Base-by-base conservation (phyloP, 2,329 filamentous ascomycete species). In the Neonectria ditissima region DNA sequence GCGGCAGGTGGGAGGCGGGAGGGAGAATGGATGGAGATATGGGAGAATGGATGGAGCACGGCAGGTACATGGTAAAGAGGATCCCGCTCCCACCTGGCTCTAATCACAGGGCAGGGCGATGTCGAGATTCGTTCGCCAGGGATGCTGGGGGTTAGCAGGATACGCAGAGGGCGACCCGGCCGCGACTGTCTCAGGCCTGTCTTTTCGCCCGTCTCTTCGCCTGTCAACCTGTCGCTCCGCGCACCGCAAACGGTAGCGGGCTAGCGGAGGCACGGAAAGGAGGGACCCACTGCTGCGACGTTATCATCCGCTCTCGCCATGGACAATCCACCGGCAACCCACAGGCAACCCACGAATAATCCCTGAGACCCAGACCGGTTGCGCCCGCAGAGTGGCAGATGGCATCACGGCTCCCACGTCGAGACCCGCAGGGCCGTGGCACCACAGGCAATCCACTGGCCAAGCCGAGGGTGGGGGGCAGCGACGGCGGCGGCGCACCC, bases 81-180 rank as follows among this genome's bases (percentile, higher is more conserved):
- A 61, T 62, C 56, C 55, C 54, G 63, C 58, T 65, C 39, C 34
- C 34, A 37, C 34, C n/a, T n/a, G n/a, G n/a, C n/a, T 26, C 24
- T 71, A 71, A 71, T 73, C 62, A 73, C 72, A 73, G 73, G 68
- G 71, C 71, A 73, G 71, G 71, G 71, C 69, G 71, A 73, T 69
- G 68, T 73, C 65, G 68, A 73, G 67, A 73, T 73, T 73, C 67
- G 65, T 65, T 65, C 62, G 66, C 54, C 70, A 73, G 70, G 70
- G 70, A 73, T 73, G 60, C 54, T 72, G 67, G 67, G 61, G 63
- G 70, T 66, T 73, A 69, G 63, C 37, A 62, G 30, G 59, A 65
- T 72, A 72, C 70, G 51, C 45, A 14, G 18, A 26, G 6, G 24
- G 24, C 24, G 6, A 26, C 24, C 24, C 24, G 24, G 24, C 24